Percentiles rank a stretch among this genome's conserved stretches.
These are phyloP conservation scores for Apophysomyces sp. DNA, from an alignment of 371 early-diverging fungal genomes.

Conservation along the genomic window DNA sequence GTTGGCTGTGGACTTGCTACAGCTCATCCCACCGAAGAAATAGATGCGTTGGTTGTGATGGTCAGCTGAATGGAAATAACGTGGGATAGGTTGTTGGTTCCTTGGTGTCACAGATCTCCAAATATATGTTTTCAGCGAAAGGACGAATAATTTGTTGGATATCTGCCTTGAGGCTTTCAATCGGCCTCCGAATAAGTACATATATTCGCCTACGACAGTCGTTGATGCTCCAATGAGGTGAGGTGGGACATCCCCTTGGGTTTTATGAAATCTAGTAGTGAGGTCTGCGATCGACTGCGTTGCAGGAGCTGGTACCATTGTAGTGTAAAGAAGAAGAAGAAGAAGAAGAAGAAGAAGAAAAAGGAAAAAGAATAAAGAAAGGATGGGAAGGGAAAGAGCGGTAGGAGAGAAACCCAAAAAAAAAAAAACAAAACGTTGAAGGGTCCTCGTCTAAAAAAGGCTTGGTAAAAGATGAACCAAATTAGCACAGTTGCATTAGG, in stretches of 20 bases:
- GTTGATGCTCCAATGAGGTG: conserved; percentile 66
- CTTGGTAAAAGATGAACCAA: not conserved
- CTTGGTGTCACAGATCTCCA: conserved; percentile 44
- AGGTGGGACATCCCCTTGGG: conserved; percentile 57
- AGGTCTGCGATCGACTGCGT: conserved; percentile 42
- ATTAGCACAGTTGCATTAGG: not conserved
- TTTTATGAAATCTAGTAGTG: conserved; percentile 35
- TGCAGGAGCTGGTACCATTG: not conserved
- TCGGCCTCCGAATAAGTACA: conserved; percentile 74
- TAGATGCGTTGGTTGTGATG: conserved; percentile 37
- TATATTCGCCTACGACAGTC: conserved; percentile 50
- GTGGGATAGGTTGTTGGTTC: conserved; percentile 30
- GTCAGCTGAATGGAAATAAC: conserved; percentile 80
- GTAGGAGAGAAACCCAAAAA: not conserved
- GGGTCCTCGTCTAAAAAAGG: not conserved
- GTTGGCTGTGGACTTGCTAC: conserved; percentile 5
- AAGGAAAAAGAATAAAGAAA: conserved; percentile 8
- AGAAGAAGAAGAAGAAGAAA: conserved; percentile 1
- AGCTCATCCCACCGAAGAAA: conserved; percentile 61
- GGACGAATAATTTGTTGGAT: conserved; percentile 58
- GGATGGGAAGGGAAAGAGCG: not conserved
- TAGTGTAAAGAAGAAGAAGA: not conserved
- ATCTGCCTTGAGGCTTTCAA: conserved; percentile 51
- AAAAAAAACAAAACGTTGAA: not conserved
- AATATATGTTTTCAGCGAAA: conserved; percentile 43